Evolutionary conservation across 2,329 filamentous ascomycete species (phyloP).

Genomic region (Fusarium anthophilum): DNA sequence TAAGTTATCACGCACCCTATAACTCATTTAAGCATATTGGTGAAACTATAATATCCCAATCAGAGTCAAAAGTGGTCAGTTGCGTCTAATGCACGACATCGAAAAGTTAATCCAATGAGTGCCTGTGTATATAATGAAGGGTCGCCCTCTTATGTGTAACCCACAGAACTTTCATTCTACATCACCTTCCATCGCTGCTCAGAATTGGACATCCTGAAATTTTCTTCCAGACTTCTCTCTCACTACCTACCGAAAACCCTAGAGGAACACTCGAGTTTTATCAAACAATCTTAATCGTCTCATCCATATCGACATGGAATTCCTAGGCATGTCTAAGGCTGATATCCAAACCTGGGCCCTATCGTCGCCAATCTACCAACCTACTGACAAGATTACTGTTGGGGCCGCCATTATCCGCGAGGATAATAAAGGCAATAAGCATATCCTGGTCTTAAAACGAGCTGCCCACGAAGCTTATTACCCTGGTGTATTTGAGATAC

Average conservation of each 20-base stretch:
- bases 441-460: background rate
- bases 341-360: background rate
- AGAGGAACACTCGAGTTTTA: background rate
- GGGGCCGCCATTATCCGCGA: background rate
- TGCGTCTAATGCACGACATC: background rate
- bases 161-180: background rate
- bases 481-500: background rate
- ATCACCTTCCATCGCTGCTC: background rate
- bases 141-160: background rate
- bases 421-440: background rate
- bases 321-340: background rate
- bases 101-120: background rate
- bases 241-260: background rate
- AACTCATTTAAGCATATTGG: background rate
- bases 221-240: background rate
- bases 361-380: background rate
- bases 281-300: background rate
- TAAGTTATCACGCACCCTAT: too few relatives aligned
- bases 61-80: background rate
- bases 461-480: background rate
- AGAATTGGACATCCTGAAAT: background rate
- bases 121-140: background rate
- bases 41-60: background rate
- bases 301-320: background rate
- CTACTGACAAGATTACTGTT: background rate